Evolutionary conservation across 176 grass and related monocot genomes (phyloP).

Genomic region (Oryza rufipogon): DNA sequence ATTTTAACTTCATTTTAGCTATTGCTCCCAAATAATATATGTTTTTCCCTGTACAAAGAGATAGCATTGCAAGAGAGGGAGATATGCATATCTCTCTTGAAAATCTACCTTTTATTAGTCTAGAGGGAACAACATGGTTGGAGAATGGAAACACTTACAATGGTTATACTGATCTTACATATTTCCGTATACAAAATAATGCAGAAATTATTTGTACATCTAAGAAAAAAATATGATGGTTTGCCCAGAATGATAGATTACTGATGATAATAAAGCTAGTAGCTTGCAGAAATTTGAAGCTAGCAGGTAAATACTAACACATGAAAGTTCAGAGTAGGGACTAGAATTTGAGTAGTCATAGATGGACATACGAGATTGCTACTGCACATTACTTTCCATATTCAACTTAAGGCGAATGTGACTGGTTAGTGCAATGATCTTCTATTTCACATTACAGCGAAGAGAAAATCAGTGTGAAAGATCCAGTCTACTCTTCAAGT

Average conservation of each 20-base stretch:
- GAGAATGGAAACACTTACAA: neutral
- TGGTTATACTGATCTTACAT: neutral
- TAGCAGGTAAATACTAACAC: slow-evolving; percentile 15
- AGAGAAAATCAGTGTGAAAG: neutral
- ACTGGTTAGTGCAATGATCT: slow-evolving; percentile 13
- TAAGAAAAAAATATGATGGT: neutral
- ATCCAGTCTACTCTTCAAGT: neutral
- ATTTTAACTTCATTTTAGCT: slow-evolving; percentile 17
- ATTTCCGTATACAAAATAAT: neutral
- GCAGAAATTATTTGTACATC: neutral
- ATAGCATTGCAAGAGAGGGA: neutral
- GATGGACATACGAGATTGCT: neutral
- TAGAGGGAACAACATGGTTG: slow-evolving; percentile 15
- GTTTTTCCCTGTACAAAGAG: slow-evolving; percentile 22
- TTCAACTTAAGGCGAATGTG: neutral
- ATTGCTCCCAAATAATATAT: slow-evolving; percentile 3
- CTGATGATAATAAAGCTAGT: neutral
- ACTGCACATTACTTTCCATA: neutral
- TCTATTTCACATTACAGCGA: slow-evolving; percentile 4
- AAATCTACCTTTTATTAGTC: neutral
- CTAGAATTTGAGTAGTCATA: neutral
- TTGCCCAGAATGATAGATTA: slow-evolving; percentile 8
- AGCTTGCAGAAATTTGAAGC: neutral
- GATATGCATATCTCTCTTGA: neutral
- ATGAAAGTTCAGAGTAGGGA: slow-evolving; percentile 5